Base-by-base conservation (phyloP, 129 eudicot genomes). In the Tagetes erecta region DNA sequence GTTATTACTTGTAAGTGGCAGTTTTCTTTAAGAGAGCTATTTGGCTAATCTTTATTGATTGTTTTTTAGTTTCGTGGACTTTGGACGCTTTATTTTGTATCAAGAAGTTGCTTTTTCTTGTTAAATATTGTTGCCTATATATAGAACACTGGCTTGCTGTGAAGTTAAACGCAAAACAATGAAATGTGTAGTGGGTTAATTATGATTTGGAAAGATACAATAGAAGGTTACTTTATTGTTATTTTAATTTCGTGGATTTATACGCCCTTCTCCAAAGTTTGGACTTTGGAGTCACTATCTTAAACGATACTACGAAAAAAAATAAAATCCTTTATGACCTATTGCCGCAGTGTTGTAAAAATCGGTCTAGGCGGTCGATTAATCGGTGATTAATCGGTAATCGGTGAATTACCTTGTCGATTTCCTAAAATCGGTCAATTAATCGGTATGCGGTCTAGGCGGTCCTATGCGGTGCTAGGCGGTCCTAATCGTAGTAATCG, bases 1-100 rank as follows among this genome's bases (percentile, higher is more conserved):
- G 64, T 74, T 47, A 38, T 36, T 56, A 42, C 59, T 30, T 72
- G 55, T 40, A 47, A 34, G 37, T 68, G 38, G 60, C 8, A 47
- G 40, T 46, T 10, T 46, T 45, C 31, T 4, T 11, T 27, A 56
- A 27, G 63, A 20, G 7, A 33, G 65, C 39, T 59, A 59, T 12
- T 11, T 60, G 44, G 42, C 1, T 27, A 9, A 34, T 5, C 5
- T 60, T 59, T 59, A 3, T 7, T 3, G 34, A 2, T 69, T 33
- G n/a, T 20, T 13, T 70, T 35, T 67, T 31, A 30, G 14, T 5
- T 13, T 50, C 14, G 14, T 70, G 3, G 50, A 49, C 2, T 49
- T 62, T 62, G 42, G 45, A 62, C 27, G 4, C 44, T 9, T 35
- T 62, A 62, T 36, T 36, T 37, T 62, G 20, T 62, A 11, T 31